These are phyloP conservation scores for Acer negundo DNA, from an alignment of 345 rosid genomes.

Conservation along the genomic window DNA sequence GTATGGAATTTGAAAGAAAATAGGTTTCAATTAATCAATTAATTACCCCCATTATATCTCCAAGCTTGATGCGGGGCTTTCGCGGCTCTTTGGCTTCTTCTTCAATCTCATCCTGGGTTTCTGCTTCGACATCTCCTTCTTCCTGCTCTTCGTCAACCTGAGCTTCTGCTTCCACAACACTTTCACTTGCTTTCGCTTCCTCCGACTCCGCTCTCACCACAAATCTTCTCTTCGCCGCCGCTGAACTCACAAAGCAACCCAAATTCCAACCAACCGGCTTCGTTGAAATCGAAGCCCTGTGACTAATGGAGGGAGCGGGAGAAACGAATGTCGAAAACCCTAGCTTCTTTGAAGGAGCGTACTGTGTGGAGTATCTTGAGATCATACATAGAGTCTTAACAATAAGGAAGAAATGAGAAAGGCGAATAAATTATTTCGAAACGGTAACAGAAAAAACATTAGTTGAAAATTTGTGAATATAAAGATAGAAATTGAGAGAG, in stretches of 20 bases:
- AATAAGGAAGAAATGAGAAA: neutral
- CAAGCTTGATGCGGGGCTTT: slow-evolving; percentile 59
- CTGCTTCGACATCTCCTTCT: slow-evolving; percentile 32
- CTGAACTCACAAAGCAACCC: slow-evolving; percentile 28
- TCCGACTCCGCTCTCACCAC: slow-evolving; percentile 59
- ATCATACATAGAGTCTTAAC: slow-evolving; percentile 54
- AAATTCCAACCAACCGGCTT: slow-evolving; percentile 31
- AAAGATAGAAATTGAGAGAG: neutral
- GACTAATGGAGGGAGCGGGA: slow-evolving; percentile 26
- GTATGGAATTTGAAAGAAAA: neutral
- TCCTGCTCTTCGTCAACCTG: slow-evolving; percentile 19
- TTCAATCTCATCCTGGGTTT: slow-evolving; percentile 29
- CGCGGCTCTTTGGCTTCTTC: slow-evolving; percentile 49
- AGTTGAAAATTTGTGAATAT: neutral
- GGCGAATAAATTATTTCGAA: neutral
- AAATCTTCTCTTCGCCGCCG: slow-evolving; percentile 40
- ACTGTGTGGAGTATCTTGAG: slow-evolving; percentile 43
- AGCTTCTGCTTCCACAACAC: slow-evolving; percentile 27
- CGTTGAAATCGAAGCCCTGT: slow-evolving; percentile 33
- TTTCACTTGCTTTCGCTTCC: slow-evolving; percentile 37
- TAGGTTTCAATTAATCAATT: neutral
- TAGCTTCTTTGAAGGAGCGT: slow-evolving; percentile 34
- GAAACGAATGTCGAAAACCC: slow-evolving; percentile 45
- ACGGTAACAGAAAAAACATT: neutral
- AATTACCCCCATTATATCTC: slow-evolving; percentile 76